These are phyloP conservation scores for Diversispora epigaea DNA, from an alignment of 192 early-diverging fungal genomes.

Conservation along the genomic window DNA sequence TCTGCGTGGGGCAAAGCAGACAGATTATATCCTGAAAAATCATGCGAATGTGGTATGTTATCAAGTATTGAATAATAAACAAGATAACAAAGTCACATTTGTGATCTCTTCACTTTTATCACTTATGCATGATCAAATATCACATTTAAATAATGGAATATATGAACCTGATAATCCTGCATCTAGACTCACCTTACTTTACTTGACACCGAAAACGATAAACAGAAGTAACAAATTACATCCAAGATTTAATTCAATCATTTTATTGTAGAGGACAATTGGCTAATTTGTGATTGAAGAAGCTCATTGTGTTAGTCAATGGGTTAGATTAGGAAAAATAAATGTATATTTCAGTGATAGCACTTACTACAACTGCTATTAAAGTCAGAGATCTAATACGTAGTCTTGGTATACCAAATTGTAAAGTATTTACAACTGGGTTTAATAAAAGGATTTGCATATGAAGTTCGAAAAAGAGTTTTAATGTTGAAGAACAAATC, in stretches of 20 bases:
- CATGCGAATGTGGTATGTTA: slow-evolving; percentile 99
- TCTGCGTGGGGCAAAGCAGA: too few relatives aligned
- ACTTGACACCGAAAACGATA: slow-evolving; percentile 89
- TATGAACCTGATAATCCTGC: slow-evolving; percentile 50
- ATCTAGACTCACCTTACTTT: slow-evolving; percentile 65
- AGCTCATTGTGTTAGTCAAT: slow-evolving; percentile 94
- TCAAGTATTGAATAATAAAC: slow-evolving; percentile 56
- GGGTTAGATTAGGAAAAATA: slow-evolving; percentile 85
- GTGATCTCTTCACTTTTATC: slow-evolving; percentile 94
- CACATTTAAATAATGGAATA: slow-evolving; percentile 49
- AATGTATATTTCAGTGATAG: slow-evolving; percentile 84
- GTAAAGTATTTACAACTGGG: slow-evolving; percentile 71
- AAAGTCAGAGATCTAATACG: slow-evolving; percentile 84
- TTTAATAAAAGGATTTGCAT: slow-evolving; percentile 88
- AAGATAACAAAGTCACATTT: slow-evolving; percentile 65
- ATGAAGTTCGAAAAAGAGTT: slow-evolving; percentile 67
- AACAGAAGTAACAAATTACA: slow-evolving; percentile 61
- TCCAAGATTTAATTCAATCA: slow-evolving; percentile 49
- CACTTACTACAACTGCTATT: slow-evolving; percentile 90
- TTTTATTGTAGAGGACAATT: slow-evolving; percentile 63
- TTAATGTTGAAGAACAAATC: slow-evolving; percentile 63
- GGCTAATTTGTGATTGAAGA: slow-evolving; percentile 95
- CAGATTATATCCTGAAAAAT: too few relatives aligned
- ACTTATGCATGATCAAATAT: slow-evolving; percentile 95
- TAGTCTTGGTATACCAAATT: slow-evolving; percentile 70